phyloP scores from a whole-genome alignment of 176 grass and related monocot genomes.

The Coix lacrymajobi region DNA sequence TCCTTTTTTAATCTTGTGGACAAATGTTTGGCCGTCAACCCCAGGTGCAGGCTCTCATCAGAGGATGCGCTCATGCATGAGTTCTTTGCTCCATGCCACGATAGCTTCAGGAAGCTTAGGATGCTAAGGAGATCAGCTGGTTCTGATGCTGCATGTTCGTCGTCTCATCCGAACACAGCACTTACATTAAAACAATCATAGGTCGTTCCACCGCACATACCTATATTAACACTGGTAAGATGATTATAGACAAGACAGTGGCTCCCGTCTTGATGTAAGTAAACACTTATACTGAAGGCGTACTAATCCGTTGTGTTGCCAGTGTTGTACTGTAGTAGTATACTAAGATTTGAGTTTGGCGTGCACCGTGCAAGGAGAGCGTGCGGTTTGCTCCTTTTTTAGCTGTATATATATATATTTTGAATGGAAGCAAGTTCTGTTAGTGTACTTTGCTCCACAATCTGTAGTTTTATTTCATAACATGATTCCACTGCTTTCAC shows the following conservation, averaged over 20 bases:
- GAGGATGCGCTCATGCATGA: constrained; percentile 67
- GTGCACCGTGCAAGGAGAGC: neutral
- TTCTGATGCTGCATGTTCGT: constrained; percentile 22
- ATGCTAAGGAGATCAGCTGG: constrained; percentile 18
- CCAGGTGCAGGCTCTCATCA: constrained; percentile 72
- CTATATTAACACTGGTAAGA: constrained; percentile 12
- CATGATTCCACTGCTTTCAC: neutral
- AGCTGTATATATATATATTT: neutral
- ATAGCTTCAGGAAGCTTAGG: constrained; percentile 39
- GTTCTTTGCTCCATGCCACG: constrained; percentile 57
- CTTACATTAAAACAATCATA: constrained; percentile 7
- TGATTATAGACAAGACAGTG: constrained; percentile 2
- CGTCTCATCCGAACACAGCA: neutral
- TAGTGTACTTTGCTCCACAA: neutral
- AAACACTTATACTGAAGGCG: constrained; percentile 21
- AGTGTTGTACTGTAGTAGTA: neutral
- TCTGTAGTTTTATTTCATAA: neutral
- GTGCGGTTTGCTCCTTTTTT: neutral
- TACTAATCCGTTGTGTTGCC: neutral
- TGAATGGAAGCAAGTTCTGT: neutral
- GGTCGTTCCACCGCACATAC: neutral
- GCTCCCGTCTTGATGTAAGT: constrained; percentile 23
- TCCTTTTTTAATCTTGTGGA: constrained; percentile 77
- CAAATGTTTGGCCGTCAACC: constrained; percentile 82
- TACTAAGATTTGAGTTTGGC: neutral